Percentiles rank a stretch among this genome's conserved stretches.
phyloP scores from a whole-genome alignment of 1,139 yeast genomes.

The Blastobotrys elegans region DNA sequence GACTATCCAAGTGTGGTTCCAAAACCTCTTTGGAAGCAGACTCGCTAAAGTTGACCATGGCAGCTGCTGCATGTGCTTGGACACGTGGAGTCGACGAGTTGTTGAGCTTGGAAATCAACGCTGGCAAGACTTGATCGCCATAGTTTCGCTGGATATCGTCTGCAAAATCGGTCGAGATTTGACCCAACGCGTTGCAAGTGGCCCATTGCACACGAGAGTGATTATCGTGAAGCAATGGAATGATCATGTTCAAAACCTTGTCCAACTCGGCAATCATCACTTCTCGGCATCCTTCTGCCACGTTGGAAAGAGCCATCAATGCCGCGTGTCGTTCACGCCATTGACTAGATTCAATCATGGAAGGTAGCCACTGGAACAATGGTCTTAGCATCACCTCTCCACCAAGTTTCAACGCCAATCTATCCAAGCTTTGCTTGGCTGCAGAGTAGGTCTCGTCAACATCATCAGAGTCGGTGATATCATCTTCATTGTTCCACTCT shows the following conservation, averaged over 20 bases:
- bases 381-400: conserved; percentile 84
- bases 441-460: conserved; percentile 87
- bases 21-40: conserved; percentile 81
- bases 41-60: conserved; percentile 90
- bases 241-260: conserved; percentile 71
- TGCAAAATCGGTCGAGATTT: conserved; percentile 96
- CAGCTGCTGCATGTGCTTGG: conserved; percentile 98
- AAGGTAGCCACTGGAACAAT: conserved; percentile 78
- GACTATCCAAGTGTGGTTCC: conserved; percentile 83
- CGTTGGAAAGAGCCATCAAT: conserved; percentile 91
- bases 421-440: conserved; percentile 89
- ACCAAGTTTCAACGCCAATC: conserved; percentile 77
- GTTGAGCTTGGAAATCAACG: conserved; percentile 75
- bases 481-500: conserved; percentile 84
- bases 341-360: conserved; percentile 64
- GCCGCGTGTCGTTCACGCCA: conserved; percentile 99
- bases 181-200: conserved; percentile 94
- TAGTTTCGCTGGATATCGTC: conserved; percentile 78
- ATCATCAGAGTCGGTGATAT: conserved; percentile 71
- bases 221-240: conserved; percentile 74
- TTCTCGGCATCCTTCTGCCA: conserved; percentile 96
- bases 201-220: conserved; percentile 97
- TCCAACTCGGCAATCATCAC: conserved; percentile 80
- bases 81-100: conserved; percentile 76
- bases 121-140: conserved; percentile 78